These are phyloP conservation scores for Xylaria flabelliformis DNA, from an alignment of 495 filamentous ascomycete genomes.

Conservation along the genomic window DNA sequence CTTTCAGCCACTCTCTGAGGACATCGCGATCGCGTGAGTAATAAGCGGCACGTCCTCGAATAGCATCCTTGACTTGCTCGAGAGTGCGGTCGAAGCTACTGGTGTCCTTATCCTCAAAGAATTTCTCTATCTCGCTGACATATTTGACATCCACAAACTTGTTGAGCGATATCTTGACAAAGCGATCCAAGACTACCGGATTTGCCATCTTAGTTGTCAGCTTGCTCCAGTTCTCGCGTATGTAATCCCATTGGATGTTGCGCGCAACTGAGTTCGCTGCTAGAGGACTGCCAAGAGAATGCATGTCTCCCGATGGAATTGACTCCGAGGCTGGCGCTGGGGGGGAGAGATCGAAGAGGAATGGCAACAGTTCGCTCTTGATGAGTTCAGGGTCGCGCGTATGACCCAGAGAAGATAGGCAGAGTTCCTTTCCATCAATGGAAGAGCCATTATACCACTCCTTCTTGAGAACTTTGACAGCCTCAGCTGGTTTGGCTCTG, in stretches of 20 bases:
- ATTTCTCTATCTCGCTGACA: constrained; percentile 77
- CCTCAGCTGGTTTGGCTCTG: constrained; percentile 68
- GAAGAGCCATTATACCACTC: constrained; percentile 82
- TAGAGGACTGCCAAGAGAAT: constrained; percentile 75
- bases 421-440: constrained; percentile 89
- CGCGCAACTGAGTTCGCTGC: constrained; percentile 74
- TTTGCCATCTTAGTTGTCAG: constrained; percentile 75
- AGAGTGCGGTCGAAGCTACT: constrained; percentile 80
- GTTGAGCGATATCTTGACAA: constrained; percentile 75
- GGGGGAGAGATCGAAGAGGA: constrained; percentile 77
- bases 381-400: constrained; percentile 72
- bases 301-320: constrained; percentile 73
- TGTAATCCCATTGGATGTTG: constrained; percentile 78
- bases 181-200: constrained; percentile 85
- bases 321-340: constrained; percentile 52
- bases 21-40: constrained; percentile 70
- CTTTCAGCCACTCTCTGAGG: constrained; percentile 73
- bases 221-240: constrained; percentile 77
- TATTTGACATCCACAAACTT: constrained; percentile 75
- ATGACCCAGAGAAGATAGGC: constrained; percentile 76
- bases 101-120: constrained; percentile 84
- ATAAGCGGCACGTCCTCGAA: constrained; percentile 78
- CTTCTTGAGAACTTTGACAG: constrained; percentile 72
- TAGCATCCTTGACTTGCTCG: constrained; percentile 78
- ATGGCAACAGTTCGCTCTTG: constrained; percentile 73